Percentiles rank a stretch among this genome's conserved stretches.
Evolutionary conservation across 768 basidiomycete species (phyloP).

Genomic region (Termitomyces sp.): DNA sequence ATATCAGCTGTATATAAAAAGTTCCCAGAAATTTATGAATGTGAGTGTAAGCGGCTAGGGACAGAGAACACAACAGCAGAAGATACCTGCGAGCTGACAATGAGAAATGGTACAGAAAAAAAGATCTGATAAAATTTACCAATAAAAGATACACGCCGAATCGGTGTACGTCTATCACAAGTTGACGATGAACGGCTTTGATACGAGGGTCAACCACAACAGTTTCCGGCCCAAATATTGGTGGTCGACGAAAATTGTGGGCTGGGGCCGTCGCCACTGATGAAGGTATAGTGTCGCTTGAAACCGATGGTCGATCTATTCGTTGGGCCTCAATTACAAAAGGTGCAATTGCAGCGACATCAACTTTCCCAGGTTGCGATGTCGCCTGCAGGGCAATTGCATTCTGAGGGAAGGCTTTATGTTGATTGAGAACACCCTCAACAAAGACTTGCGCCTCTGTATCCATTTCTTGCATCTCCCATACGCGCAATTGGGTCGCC

Average conservation of each 20-base stretch:
- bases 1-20: background rate
- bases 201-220: conserved; percentile 35
- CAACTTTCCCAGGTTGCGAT: background rate
- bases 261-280: background rate
- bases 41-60: conserved; percentile 15
- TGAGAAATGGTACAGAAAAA: background rate
- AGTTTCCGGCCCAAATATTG: conserved; percentile 38
- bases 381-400: background rate
- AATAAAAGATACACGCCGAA: conserved; percentile 20
- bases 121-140: conserved; percentile 12
- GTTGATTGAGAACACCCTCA: conserved; percentile 10
- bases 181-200: conserved; percentile 24
- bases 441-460: conserved; percentile 22
- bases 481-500: conserved; percentile 30
- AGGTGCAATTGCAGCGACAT: conserved; percentile 17
- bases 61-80: conserved; percentile 20
- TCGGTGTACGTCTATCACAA: conserved; percentile 25
- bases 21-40: background rate
- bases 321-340: conserved; percentile 6
- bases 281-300: conserved; percentile 7
- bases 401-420: background rate
- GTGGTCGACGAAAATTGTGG: conserved; percentile 22
- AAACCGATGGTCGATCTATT: background rate
- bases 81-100: conserved; percentile 11
- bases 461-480: conserved; percentile 34